Evolutionary conservation across 768 basidiomycete genomes (phyloP).

Genomic region (Suillus lakei): DNA sequence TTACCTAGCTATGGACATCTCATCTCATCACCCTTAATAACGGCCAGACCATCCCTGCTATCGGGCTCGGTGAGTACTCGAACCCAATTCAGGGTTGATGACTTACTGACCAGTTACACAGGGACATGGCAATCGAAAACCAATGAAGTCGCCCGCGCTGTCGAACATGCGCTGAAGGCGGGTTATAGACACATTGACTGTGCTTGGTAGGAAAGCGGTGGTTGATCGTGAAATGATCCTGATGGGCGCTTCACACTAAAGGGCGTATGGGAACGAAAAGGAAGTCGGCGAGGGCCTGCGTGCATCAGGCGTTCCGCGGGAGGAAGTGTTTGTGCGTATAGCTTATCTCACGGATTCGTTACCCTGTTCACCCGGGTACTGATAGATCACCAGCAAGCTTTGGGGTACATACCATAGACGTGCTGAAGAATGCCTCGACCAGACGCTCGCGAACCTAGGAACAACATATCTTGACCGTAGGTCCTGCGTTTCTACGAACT

Average conservation of each 20-base stretch:
- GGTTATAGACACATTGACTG: slow-evolving; percentile 84
- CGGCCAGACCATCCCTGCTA: slow-evolving; percentile 55
- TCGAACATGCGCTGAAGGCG: slow-evolving; percentile 72
- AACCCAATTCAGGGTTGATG: slow-evolving; percentile 1
- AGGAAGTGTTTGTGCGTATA: slow-evolving; percentile 65
- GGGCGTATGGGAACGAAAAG: slow-evolving; percentile 78
- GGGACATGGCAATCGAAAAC: slow-evolving; percentile 85
- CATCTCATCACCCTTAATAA: slow-evolving; percentile 66
- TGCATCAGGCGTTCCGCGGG: slow-evolving; percentile 75
- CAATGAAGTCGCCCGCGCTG: slow-evolving; percentile 73
- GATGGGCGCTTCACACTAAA: slow-evolving; percentile 24
- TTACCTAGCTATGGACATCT: slow-evolving; percentile 39
- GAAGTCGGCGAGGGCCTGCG: slow-evolving; percentile 84
- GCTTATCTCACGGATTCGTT: neutral
- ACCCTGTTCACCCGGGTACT: neutral
- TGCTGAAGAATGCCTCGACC: slow-evolving; percentile 75
- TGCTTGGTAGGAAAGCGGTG: slow-evolving; percentile 46
- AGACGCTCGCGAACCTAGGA: slow-evolving; percentile 79
- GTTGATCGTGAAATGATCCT: neutral
- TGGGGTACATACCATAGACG: slow-evolving; percentile 72
- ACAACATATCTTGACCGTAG: slow-evolving; percentile 83
- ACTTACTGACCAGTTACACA: slow-evolving; percentile 25
- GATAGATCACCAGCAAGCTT: slow-evolving; percentile 72
- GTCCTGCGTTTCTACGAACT: slow-evolving; percentile 25
- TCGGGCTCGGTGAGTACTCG: slow-evolving; percentile 57